These are phyloP conservation scores for Suillus clintonianus DNA, from an alignment of 768 basidiomycete genomes.

Conservation along the genomic window DNA sequence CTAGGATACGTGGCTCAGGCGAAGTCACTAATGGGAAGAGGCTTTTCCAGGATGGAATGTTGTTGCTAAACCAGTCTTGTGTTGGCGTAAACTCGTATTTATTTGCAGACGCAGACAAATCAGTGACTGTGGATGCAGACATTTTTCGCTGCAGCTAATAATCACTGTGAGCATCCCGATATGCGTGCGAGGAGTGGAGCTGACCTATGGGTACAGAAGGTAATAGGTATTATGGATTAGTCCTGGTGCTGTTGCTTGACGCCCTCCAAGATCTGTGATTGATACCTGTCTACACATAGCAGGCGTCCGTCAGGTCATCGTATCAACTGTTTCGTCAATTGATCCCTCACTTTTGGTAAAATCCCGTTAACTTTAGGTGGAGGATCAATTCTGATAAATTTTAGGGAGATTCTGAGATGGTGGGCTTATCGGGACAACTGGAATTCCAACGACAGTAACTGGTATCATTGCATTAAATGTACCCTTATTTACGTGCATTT, in stretches of 20 bases:
- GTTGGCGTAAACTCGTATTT: slow-evolving; percentile 47
- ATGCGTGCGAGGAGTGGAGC: neutral
- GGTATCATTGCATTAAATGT: too few species aligned
- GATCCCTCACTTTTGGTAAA: neutral
- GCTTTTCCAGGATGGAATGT: slow-evolving; percentile 44
- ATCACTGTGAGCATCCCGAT: neutral
- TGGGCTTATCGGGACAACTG: neutral
- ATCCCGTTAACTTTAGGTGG: neutral
- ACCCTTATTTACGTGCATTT: too few species aligned
- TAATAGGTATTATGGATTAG: neutral
- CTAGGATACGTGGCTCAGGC: slow-evolving; percentile 47
- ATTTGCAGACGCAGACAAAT: slow-evolving; percentile 7
- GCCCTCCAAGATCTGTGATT: neutral
- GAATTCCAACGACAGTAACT: too few species aligned
- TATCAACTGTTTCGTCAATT: neutral
- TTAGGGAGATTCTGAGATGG: neutral
- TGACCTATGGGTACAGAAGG: neutral
- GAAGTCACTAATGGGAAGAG: slow-evolving; percentile 42
- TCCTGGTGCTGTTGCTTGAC: neutral
- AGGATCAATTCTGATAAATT: neutral
- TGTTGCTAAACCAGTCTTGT: slow-evolving; percentile 59
- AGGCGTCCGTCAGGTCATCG: neutral
- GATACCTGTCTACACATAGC: neutral
- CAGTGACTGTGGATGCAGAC: neutral
- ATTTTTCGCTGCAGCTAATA: neutral